Evolutionary conservation across 148 eudicot species (phyloP).

Genomic region (Diospyros kaki): DNA sequence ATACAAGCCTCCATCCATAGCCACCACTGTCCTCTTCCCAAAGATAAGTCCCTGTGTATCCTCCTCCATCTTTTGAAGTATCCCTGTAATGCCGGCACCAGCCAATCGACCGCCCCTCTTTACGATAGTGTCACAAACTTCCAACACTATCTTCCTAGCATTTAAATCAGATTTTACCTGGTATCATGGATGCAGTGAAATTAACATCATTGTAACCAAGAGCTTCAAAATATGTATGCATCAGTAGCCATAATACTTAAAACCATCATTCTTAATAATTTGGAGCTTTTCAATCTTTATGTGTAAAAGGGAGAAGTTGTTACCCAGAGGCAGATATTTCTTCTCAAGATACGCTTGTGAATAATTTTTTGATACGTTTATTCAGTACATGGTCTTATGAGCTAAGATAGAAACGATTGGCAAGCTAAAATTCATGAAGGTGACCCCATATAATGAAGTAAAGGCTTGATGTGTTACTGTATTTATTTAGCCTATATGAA

Average conservation of each 20-base stretch:
- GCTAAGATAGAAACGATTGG: too few relatives aligned
- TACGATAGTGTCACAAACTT: conserved; percentile 64
- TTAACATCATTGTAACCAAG: not conserved
- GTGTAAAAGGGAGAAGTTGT: too few relatives aligned
- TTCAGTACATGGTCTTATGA: too few relatives aligned
- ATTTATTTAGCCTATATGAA: too few relatives aligned
- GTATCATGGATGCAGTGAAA: not conserved
- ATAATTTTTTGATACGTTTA: not conserved
- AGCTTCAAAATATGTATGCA: not conserved
- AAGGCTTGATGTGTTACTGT: too few relatives aligned
- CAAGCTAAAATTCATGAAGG: too few relatives aligned
- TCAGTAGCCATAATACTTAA: too few relatives aligned
- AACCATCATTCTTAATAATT: too few relatives aligned
- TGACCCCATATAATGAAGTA: too few relatives aligned
- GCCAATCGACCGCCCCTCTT: conserved; percentile 73
- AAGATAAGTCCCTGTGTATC: conserved; percentile 46
- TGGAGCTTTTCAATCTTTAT: too few relatives aligned
- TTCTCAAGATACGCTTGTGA: not conserved
- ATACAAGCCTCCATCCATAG: conserved; percentile 85
- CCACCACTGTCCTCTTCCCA: conserved; percentile 67
- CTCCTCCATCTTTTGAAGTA: conserved; percentile 61
- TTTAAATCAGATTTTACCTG: conserved; percentile 48
- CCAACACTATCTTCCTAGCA: conserved; percentile 42
- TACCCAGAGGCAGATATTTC: not conserved
- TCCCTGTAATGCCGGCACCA: conserved; percentile 76